A percentile compares a stretch with the other conserved stretches of the same genome.
Conservation (phyloP, 495 filamentous ascomycete genomes). For the Hyaloscypha finlandica region DNA sequence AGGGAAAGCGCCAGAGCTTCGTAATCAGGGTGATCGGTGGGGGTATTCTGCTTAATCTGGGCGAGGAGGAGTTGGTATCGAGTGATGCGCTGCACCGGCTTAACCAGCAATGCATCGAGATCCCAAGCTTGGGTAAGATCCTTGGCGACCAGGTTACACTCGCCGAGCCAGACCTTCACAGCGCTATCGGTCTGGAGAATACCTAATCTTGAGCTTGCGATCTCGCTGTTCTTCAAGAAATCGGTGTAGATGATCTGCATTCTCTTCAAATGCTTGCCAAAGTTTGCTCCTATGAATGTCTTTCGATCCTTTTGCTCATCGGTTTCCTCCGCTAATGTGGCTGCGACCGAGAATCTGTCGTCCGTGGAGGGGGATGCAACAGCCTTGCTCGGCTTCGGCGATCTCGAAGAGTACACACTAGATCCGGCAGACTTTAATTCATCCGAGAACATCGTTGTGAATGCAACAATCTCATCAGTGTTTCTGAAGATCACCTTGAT, state of each 20-base stretch:
- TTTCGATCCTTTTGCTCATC: slow-evolving; percentile 73
- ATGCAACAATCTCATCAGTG: slow-evolving; percentile 79
- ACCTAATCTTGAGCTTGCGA: slow-evolving; percentile 75
- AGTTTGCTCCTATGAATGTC: slow-evolving; percentile 78
- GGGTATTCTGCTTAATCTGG: slow-evolving; percentile 76
- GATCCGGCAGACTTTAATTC: slow-evolving; percentile 75
- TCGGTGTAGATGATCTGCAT: slow-evolving; percentile 87
- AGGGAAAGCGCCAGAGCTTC: slow-evolving; percentile 62
- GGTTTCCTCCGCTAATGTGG: slow-evolving; percentile 40
- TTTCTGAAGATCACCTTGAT: slow-evolving; percentile 89
- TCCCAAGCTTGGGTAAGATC: slow-evolving; percentile 94
- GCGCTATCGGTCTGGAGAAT: slow-evolving; percentile 70
- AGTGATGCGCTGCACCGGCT: slow-evolving; percentile 87
- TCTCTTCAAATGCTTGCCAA: slow-evolving; percentile 66
- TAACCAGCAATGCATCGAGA: slow-evolving; percentile 89
- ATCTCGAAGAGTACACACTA: slow-evolving; percentile 65
- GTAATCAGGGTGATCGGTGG: slow-evolving; percentile 79
- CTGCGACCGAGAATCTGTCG: slow-evolving; percentile 24
- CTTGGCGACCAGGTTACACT: slow-evolving; percentile 83
- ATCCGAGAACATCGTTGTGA: slow-evolving; percentile 75
- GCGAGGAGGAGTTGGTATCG: slow-evolving; percentile 88
- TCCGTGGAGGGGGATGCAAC: slow-evolving; percentile 3
- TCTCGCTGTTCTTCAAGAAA: slow-evolving; percentile 84
- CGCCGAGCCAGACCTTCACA: slow-evolving; percentile 86
- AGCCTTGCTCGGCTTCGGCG: slow-evolving; percentile 3